A percentile compares a stretch with the other conserved stretches of the same genome.
Conservation (phyloP, 371 early-diverging fungal species). For the Mucor ambiguus region DNA sequence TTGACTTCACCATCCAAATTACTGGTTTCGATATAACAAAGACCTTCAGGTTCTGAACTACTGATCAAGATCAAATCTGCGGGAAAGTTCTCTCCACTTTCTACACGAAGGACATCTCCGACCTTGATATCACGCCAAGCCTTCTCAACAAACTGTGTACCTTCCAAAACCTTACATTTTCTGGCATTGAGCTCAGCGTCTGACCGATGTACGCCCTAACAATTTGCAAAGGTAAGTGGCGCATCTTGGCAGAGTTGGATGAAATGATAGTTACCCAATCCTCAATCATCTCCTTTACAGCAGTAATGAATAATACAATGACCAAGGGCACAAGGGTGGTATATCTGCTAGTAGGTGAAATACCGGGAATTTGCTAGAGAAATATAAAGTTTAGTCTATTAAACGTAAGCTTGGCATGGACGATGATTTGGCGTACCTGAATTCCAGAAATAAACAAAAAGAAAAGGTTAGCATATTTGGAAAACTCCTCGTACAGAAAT, state of each 20-base stretch:
- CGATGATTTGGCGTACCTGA: slow-evolving; percentile 61
- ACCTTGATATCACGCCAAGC: slow-evolving; percentile 74
- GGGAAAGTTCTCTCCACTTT: slow-evolving; percentile 83
- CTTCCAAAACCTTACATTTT: slow-evolving; percentile 57
- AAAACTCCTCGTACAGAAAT: slow-evolving; percentile 93
- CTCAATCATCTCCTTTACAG: slow-evolving; percentile 95
- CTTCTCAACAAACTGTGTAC: slow-evolving; percentile 55
- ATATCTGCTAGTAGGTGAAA: slow-evolving; percentile 83
- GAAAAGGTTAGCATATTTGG: slow-evolving; percentile 94
- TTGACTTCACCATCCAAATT: slow-evolving; percentile 89
- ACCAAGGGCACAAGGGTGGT: slow-evolving; percentile 93
- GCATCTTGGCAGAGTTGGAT: background rate
- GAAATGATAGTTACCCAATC: slow-evolving; percentile 71
- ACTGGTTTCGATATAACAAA: slow-evolving; percentile 91
- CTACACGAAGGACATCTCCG: slow-evolving; percentile 87
- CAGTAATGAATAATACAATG: slow-evolving; percentile 91
- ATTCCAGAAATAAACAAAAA: slow-evolving; percentile 91
- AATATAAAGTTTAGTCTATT: background rate
- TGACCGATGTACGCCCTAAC: slow-evolving; percentile 48
- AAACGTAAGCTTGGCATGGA: background rate
- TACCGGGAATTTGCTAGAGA: slow-evolving; percentile 77
- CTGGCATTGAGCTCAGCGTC: slow-evolving; percentile 73
- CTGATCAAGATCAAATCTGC: slow-evolving; percentile 85
- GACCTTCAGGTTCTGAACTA: slow-evolving; percentile 76
- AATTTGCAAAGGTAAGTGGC: background rate